These are phyloP conservation scores for Delphinella strobiligena DNA, from an alignment of 2,329 filamentous ascomycete species.

Conservation along the genomic window DNA sequence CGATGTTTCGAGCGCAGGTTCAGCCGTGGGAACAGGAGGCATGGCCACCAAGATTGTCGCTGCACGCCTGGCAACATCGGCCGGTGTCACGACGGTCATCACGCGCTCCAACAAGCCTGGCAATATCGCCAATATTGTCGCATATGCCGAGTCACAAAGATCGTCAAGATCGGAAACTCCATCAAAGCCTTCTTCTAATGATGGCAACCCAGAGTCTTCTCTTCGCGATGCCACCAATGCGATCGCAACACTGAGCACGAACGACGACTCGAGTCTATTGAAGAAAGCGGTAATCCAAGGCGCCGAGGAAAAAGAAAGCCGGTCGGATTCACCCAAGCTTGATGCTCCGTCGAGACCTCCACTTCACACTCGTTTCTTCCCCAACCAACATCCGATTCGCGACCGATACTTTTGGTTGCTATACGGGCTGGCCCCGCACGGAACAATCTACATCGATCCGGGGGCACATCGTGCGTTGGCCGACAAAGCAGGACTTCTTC, in stretches of 20 bases:
- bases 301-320: constrained; percentile 9
- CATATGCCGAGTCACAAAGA: constrained; percentile 58
- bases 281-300: constrained; percentile 15
- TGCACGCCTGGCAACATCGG: constrained; percentile 80
- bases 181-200: constrained; percentile 1
- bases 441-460: constrained; percentile 84
- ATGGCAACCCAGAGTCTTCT: background rate
- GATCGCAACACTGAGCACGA: constrained; percentile 9
- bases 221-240: constrained; percentile 11
- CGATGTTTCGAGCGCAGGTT: constrained; percentile 85
- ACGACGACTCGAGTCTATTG: constrained; percentile 6
- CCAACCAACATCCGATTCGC: constrained; percentile 70
- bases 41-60: constrained; percentile 98
- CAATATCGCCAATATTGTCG: constrained; percentile 79
- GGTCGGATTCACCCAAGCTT: constrained; percentile 15
- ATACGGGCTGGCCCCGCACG: constrained; percentile 80
- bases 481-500: constrained; percentile 76
- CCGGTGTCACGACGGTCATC: constrained; percentile 91
- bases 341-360: constrained; percentile 32
- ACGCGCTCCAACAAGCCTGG: constrained; percentile 87
- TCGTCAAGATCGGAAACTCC: constrained; percentile 13
- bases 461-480: constrained; percentile 72
- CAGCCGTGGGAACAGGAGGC: constrained; percentile 79
- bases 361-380: constrained; percentile 85
- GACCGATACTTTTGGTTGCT: constrained; percentile 97